Conservation (phyloP, 768 basidiomycete genomes). For the Lactarius hatsudake region DNA sequence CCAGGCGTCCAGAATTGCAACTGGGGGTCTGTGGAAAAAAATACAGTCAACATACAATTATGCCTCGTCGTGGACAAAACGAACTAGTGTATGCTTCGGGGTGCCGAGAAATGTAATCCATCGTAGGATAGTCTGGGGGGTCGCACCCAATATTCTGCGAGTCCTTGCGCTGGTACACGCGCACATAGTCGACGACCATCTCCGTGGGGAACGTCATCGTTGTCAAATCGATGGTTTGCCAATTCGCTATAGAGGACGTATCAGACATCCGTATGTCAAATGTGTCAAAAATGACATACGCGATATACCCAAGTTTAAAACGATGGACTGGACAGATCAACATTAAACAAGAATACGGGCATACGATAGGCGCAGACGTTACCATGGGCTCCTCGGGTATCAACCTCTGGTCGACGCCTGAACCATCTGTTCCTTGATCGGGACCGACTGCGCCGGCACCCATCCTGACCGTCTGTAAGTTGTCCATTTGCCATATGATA, state of each 20-base stretch:
- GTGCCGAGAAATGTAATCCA: slow-evolving; percentile 57
- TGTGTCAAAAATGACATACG: slow-evolving; percentile 33
- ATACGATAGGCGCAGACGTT: slow-evolving; percentile 4
- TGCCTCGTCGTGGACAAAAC: slow-evolving; percentile 32
- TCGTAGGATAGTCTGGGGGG: slow-evolving; percentile 63
- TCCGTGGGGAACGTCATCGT: slow-evolving; percentile 68
- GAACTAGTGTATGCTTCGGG: slow-evolving; percentile 55
- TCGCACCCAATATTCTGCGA: slow-evolving; percentile 62
- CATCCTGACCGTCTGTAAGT: slow-evolving; percentile 48
- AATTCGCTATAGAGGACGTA: slow-evolving; percentile 45
- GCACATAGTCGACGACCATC: slow-evolving; percentile 73
- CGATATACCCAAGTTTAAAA: slow-evolving; percentile 64
- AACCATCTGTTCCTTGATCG: slow-evolving; percentile 40
- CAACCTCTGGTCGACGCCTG: slow-evolving; percentile 56
- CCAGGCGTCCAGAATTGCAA: slow-evolving; percentile 33
- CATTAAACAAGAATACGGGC: not conserved
- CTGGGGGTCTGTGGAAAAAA: slow-evolving; percentile 32
- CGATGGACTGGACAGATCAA: slow-evolving; percentile 39
- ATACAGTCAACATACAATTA: not conserved
- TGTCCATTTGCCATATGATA: slow-evolving; percentile 75
- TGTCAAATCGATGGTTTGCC: slow-evolving; percentile 57
- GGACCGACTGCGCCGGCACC: slow-evolving; percentile 55
- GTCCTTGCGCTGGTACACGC: slow-evolving; percentile 71
- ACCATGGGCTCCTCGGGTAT: slow-evolving; percentile 55
- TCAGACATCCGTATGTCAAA: not conserved